A percentile compares a stretch with the other conserved stretches of the same genome.
Evolutionary conservation across 129 eudicot species (phyloP).

Genomic region (Gnaphalium uliginosum): DNA sequence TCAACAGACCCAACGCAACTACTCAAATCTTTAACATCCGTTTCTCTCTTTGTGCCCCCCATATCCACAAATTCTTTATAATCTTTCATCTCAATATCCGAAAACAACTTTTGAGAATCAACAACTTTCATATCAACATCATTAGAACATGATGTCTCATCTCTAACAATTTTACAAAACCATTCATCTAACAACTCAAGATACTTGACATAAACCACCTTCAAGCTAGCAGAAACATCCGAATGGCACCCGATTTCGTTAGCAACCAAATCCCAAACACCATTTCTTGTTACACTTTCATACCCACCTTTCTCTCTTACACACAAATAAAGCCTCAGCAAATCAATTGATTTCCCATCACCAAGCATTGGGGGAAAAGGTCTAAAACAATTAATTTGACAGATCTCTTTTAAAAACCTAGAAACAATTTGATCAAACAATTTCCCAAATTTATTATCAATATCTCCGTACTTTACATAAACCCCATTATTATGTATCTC

Average conservation of each 20-base stretch:
- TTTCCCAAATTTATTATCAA: constrained; percentile 24
- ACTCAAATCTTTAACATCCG: constrained; percentile 25
- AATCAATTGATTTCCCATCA: constrained; percentile 57
- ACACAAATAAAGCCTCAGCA: constrained; percentile 52
- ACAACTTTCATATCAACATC: constrained; percentile 25
- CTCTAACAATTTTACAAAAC: constrained; percentile 34
- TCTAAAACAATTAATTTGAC: constrained; percentile 36
- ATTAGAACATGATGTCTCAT: constrained; percentile 36
- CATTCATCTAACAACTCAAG: constrained; percentile 47
- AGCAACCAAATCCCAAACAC: constrained; percentile 54
- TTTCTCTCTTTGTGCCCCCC: neutral
- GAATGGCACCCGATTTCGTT: constrained; percentile 46
- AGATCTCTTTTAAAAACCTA: constrained; percentile 33
- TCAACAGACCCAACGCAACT: constrained; percentile 31
- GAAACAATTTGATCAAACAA: constrained; percentile 42
- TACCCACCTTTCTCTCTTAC: constrained; percentile 64
- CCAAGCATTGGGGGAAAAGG: constrained; percentile 70
- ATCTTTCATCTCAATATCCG: constrained; percentile 37
- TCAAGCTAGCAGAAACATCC: constrained; percentile 35
- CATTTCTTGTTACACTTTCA: constrained; percentile 41
- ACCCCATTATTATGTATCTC: constrained; percentile 21
- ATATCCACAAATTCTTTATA: constrained; percentile 22
- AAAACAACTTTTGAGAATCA: constrained; percentile 24
- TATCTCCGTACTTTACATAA: constrained; percentile 27
- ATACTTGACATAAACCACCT: constrained; percentile 62